These are phyloP conservation scores for Citrus glauca DNA, from an alignment of 345 rosid genomes.

Conservation along the genomic window DNA sequence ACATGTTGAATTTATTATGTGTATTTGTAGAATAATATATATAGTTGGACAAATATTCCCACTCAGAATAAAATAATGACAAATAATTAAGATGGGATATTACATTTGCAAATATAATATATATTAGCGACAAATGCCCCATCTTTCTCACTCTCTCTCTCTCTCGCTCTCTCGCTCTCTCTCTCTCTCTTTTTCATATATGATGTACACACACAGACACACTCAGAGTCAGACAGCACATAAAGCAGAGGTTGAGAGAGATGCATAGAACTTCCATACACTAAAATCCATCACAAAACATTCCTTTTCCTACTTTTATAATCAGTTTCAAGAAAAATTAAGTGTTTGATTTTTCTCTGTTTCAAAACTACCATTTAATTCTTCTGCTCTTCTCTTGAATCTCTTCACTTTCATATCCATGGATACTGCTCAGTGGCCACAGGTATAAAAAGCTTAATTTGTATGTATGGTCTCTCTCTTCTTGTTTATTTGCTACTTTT, in stretches of 20 bases:
- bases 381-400: slow-evolving; percentile 23
- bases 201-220: background rate
- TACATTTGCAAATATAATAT: background rate
- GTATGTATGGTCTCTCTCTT: background rate
- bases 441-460: slow-evolving; percentile 42
- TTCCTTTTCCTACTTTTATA: slow-evolving; percentile 34
- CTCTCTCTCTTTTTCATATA: slow-evolving; percentile 18
- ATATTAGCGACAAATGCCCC: background rate
- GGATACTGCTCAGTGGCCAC: slow-evolving; percentile 98
- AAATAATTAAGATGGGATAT: background rate
- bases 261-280: slow-evolving; percentile 42
- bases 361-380: slow-evolving; percentile 5
- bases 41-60: slow-evolving; percentile 8
- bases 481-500: slow-evolving; percentile 17
- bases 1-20: background rate
- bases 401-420: slow-evolving; percentile 50
- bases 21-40: background rate
- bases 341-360: slow-evolving; percentile 10
- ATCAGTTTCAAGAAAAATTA: slow-evolving; percentile 13
- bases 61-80: background rate
- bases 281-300: slow-evolving; percentile 31
- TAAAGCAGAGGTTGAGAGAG: slow-evolving; percentile 33
- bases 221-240: slow-evolving; percentile 10
- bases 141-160: slow-evolving; percentile 22
- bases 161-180: background rate